Base-by-base conservation (phyloP, 2,329 filamentous ascomycete genomes). In the Fusarium sambucinum region DNA sequence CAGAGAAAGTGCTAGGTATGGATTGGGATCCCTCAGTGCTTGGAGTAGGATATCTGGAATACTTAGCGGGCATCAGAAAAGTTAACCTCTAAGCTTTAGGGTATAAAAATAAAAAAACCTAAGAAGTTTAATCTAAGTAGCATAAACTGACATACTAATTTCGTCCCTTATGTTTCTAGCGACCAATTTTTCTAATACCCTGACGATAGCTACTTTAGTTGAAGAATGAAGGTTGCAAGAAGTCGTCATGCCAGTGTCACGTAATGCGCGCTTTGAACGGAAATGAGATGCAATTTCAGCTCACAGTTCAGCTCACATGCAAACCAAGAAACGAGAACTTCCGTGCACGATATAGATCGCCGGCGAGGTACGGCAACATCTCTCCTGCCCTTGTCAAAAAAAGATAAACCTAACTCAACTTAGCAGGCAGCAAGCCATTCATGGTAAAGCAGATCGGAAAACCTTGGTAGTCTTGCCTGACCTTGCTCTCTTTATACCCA, bases 241-340 rank as follows among this genome's bases (percentile, higher is more conserved):
- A 51, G 55, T 61, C 55, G 71, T 74, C 71, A 74, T 70, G 61
- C 55, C 50, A 62, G 66, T 62, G 63, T 72, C 72, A 73, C 63
- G 52, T 66, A 57, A 73, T 32, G 45, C 48, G 51, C 48, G 66
- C 70, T 68, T 59, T 57, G 53, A 62, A 51, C 53, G 10, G 30
- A 51, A 55, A 58, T 50, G 50, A 55, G 54, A 56, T 53, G 51
- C 33, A 42, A 64, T 45, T 52, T 50, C 30, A 66, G 50, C 46
- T 42, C 44, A 46, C 29, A n/a, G 53, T 44, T 38, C 61, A 46
- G 56, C 54, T 63, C 45, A 33, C 30, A 61, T 37, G 29, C 17
- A 10, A 41, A 53, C 37, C 54, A 65, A 55, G 32, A 63, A 55
- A 41, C 44, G 13, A 56, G 27, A 51, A 38, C 19, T 52, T 53